Conservation (phyloP, 106 monocot species). For the Acorus calamus region DNA sequence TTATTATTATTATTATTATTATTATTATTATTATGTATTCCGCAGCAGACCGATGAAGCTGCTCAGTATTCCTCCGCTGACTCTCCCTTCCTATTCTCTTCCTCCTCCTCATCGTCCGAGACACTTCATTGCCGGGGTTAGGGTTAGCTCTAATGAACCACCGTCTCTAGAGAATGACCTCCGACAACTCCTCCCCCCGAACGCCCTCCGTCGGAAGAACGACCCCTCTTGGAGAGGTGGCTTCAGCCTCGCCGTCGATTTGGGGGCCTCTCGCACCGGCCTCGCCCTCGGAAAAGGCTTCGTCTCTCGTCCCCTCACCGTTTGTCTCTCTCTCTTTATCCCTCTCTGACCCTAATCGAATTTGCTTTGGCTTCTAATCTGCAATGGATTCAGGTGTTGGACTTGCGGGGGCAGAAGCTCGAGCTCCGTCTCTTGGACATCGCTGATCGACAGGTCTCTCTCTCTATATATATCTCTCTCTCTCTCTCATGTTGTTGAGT, state of each 20-base stretch:
- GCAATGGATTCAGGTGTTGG: constrained; percentile 39
- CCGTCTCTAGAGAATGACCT: no score
- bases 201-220: constrained; percentile 42
- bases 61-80: no score
- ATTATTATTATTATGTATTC: no score
- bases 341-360: neutral
- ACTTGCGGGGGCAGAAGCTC: constrained; percentile 64
- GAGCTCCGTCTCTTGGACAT: constrained; percentile 63
- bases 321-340: neutral
- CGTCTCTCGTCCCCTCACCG: constrained; percentile 53
- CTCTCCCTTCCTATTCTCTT: no score
- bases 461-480: neutral
- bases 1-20: no score
- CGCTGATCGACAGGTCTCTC: constrained; percentile 45
- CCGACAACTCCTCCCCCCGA: constrained; percentile 22
- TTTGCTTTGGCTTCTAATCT: neutral
- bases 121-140: no score
- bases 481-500: neutral
- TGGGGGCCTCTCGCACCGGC: constrained; percentile 66
- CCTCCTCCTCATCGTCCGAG: no score
- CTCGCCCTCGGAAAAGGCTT: constrained; percentile 78
- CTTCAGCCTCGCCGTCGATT: constrained; percentile 86
- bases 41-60: no score
- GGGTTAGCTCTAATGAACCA: no score
- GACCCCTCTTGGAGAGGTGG: constrained; percentile 36